These are phyloP conservation scores for Zygoascus bituminiphila DNA, from an alignment of 805 yeast species.

Conservation along the genomic window DNA sequence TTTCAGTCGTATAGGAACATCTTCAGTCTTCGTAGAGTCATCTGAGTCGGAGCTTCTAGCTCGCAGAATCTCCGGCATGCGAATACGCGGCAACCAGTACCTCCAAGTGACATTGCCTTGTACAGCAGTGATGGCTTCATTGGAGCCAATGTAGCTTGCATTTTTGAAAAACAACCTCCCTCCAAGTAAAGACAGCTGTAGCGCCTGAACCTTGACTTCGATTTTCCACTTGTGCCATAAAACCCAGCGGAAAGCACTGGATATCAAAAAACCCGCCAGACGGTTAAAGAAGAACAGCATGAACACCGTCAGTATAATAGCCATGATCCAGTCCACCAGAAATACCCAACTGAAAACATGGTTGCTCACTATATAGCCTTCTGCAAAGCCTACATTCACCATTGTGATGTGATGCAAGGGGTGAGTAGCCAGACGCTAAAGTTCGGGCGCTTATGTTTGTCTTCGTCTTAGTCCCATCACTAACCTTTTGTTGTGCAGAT, in stretches of 20 bases:
- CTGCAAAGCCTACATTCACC: not conserved
- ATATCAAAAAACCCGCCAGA: slow-evolving; percentile 50
- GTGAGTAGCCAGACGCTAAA: no score
- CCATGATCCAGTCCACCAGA: slow-evolving; percentile 72
- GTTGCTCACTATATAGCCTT: slow-evolving; percentile 7
- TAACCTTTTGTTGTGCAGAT: no score
- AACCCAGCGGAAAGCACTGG: slow-evolving; percentile 41
- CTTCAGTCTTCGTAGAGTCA: not conserved
- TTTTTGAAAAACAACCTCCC: slow-evolving; percentile 78
- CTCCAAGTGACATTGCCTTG: slow-evolving; percentile 81
- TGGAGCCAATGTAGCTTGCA: slow-evolving; percentile 61
- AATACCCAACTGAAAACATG: slow-evolving; percentile 57
- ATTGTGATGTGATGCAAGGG: no score
- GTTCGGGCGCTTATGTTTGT: no score
- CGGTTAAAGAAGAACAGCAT: slow-evolving; percentile 73
- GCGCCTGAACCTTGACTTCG: slow-evolving; percentile 58
- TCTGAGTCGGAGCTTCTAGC: slow-evolving; percentile 7
- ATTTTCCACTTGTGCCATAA: slow-evolving; percentile 59
- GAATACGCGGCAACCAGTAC: slow-evolving; percentile 61
- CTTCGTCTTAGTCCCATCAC: no score
- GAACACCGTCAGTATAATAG: slow-evolving; percentile 51
- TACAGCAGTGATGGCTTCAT: slow-evolving; percentile 61
- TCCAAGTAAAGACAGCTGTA: slow-evolving; percentile 70
- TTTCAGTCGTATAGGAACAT: slow-evolving; percentile 21
- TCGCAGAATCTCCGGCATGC: slow-evolving; percentile 27